These are phyloP conservation scores for Claviceps citrina DNA, from an alignment of 2,329 filamentous ascomycete genomes.

Conservation along the genomic window DNA sequence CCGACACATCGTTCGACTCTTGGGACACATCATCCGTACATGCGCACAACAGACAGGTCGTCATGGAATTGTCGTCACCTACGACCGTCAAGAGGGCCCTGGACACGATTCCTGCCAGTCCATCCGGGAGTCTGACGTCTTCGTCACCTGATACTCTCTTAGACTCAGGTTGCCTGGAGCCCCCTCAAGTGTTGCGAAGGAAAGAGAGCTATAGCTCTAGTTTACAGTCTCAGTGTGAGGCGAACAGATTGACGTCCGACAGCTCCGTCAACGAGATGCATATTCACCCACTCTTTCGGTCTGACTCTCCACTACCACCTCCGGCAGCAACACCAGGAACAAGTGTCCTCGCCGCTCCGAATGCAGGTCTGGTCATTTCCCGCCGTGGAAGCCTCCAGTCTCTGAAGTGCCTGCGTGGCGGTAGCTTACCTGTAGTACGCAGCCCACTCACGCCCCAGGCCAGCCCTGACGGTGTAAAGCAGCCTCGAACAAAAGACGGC, in stretches of 20 bases:
- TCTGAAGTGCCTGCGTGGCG: constrained; percentile 38
- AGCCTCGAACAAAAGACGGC: neutral
- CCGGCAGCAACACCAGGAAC: constrained; percentile 54
- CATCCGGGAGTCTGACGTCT: constrained; percentile 46
- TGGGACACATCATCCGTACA: constrained; percentile 62
- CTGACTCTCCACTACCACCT: constrained; percentile 53
- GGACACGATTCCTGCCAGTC: constrained; percentile 56
- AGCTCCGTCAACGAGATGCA: constrained; percentile 41
- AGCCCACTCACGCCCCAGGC: constrained; percentile 33
- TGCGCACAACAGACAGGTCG: constrained; percentile 42
- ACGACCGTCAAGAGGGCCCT: constrained; percentile 36
- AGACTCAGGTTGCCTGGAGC: constrained; percentile 29
- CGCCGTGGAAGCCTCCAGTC: constrained; percentile 36
- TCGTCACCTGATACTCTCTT: constrained; percentile 43
- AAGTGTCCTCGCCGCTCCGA: constrained; percentile 53
- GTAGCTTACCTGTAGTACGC: constrained; percentile 32
- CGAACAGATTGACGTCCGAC: constrained; percentile 8
- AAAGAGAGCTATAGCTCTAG: constrained; percentile 38
- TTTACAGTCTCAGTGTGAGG: constrained; percentile 16
- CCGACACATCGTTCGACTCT: constrained; percentile 53
- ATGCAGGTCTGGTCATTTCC: constrained; percentile 48
- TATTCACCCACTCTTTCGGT: constrained; percentile 65
- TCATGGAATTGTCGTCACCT: constrained; percentile 33
- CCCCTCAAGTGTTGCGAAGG: constrained; percentile 27
- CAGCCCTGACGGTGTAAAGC: constrained; percentile 26